Evolutionary conservation across 768 basidiomycete species (phyloP), one percentile per base, ranked within the genome.

Genomic region (Tylopilus rubrobrunneus): DNA sequence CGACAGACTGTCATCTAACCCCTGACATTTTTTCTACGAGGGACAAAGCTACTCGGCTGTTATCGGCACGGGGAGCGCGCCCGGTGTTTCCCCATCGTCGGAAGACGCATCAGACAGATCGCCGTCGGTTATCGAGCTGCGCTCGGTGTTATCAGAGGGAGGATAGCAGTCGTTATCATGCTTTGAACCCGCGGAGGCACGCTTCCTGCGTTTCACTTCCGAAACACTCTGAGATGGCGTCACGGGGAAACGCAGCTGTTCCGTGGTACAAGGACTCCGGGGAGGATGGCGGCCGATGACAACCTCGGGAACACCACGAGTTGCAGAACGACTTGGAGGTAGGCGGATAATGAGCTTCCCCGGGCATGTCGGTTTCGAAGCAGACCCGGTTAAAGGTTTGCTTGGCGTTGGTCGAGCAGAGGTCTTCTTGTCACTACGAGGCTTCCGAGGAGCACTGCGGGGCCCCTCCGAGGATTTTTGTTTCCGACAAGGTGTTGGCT

Each of bases 291-390:
- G 58, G 1, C 8, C 23, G 36, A 69, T 58, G 27, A 66, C 49
- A 27, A 70, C 65, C 47, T 64, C 55, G 49, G 67, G 55, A 23
- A 54, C 44, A 9, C 43, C 25, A 37, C 40, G 25, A 25, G 25
- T 25, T 25, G 5, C 3, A 25, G 25, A 5, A 31, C 29, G 29
- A 31, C 1, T 7, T 31, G 29, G 34, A 34, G 34, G 53, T 50
- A 67, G 68, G 4, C 65, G 65, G 33, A 67, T 67, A 62, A 45
- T 46, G 6, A 68, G 44, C 52, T 66, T 68, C 59, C 67, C 62
- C 53, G 65, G 7, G 49, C 50, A 36, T 1, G 51, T 47, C 56
- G 65, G 48, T 19, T 61, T 64, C 55, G 61, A 62, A 61, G 54
- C 31, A 43, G 65, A 44, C 39, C 55, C 48, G 15, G 48, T 21